Conservation (phyloP, 805 yeast genomes). For the Candida sakaeoensis region DNA sequence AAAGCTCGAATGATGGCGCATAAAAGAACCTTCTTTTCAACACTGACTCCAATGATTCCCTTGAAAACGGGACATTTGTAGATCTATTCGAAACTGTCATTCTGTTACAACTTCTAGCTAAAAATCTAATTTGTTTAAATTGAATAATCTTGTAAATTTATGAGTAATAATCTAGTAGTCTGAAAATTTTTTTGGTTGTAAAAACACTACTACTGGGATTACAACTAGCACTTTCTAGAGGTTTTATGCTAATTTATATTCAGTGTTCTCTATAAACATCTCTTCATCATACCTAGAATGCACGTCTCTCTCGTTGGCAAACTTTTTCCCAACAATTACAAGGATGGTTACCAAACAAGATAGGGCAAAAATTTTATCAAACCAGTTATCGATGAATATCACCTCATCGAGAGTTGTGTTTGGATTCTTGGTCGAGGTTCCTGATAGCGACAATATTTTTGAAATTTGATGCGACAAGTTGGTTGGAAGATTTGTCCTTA, state of each 20-base stretch:
- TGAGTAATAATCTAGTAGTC: background rate
- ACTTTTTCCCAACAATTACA: slow-evolving; percentile 19
- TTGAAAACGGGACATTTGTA: slow-evolving; percentile 50
- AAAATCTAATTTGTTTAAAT: background rate
- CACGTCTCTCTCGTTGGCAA: slow-evolving; percentile 15
- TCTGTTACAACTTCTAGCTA: slow-evolving; percentile 1
- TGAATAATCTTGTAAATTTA: background rate
- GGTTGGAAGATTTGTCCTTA: slow-evolving; percentile 46
- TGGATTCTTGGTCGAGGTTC: slow-evolving; percentile 19
- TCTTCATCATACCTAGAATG: slow-evolving; percentile 31
- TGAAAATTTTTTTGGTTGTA: slow-evolving; percentile 7
- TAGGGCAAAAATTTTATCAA: slow-evolving; percentile 47
- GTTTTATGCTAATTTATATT: slow-evolving; percentile 10
- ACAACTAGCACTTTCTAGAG: slow-evolving; percentile 1
- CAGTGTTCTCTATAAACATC: slow-evolving; percentile 24
- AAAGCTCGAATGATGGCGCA: slow-evolving; percentile 95
- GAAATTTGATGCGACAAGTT: slow-evolving; percentile 40
- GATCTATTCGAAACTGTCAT: slow-evolving; percentile 10
- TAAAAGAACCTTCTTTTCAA: slow-evolving; percentile 93
- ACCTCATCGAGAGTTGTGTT: slow-evolving; percentile 29
- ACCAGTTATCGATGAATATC: slow-evolving; percentile 49
- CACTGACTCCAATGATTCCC: slow-evolving; percentile 87
- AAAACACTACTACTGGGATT: background rate
- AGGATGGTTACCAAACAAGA: slow-evolving; percentile 34
- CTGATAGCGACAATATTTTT: slow-evolving; percentile 34